Percentiles rank a stretch among this genome's conserved stretches.
Evolutionary conservation across 2,329 filamentous ascomycete species (phyloP).

Genomic region (Sphaerostilbella broomeana): DNA sequence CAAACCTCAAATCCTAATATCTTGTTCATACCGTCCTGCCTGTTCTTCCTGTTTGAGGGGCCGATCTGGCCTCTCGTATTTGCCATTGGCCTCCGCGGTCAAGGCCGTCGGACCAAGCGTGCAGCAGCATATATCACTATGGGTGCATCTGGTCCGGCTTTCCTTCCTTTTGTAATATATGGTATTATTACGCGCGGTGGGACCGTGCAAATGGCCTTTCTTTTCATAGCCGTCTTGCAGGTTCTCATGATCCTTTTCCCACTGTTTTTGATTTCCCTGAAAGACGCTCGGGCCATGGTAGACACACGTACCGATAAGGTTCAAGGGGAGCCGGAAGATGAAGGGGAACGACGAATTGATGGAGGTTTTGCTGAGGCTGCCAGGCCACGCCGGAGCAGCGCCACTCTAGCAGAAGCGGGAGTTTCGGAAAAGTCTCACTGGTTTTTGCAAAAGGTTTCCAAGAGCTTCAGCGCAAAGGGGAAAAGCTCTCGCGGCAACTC

Average conservation of each 20-base stretch:
- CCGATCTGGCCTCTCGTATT: slow-evolving; percentile 80
- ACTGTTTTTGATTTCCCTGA: slow-evolving; percentile 40
- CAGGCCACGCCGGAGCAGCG: slow-evolving; percentile 1
- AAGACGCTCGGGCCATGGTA: slow-evolving; percentile 41
- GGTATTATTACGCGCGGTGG: slow-evolving; percentile 55
- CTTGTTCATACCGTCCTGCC: slow-evolving; percentile 53
- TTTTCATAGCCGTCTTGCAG: slow-evolving; percentile 52
- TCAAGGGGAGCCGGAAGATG: slow-evolving; percentile 15
- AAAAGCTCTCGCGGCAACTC: slow-evolving; percentile 23
- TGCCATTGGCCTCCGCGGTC: slow-evolving; percentile 69
- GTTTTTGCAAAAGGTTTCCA: slow-evolving; percentile 22
- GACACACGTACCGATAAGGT: slow-evolving; percentile 25
- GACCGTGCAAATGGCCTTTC: slow-evolving; percentile 56
- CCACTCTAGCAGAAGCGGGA: slow-evolving; percentile 6
- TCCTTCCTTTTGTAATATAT: slow-evolving; percentile 69
- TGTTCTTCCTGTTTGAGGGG: slow-evolving; percentile 76
- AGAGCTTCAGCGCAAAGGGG: slow-evolving; percentile 21
- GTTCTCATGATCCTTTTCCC: slow-evolving; percentile 42
- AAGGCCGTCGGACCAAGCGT: slow-evolving; percentile 73
- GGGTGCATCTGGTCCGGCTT: slow-evolving; percentile 64
- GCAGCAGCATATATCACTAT: slow-evolving; percentile 73
- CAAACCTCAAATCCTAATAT: slow-evolving; percentile 40
- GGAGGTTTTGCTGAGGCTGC: slow-evolving; percentile 15
- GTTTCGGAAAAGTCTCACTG: slow-evolving; percentile 16
- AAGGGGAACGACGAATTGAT: slow-evolving; percentile 17